phyloP scores from a whole-genome alignment of 2,329 filamentous ascomycete species.

The Epichloe aotearoae region DNA sequence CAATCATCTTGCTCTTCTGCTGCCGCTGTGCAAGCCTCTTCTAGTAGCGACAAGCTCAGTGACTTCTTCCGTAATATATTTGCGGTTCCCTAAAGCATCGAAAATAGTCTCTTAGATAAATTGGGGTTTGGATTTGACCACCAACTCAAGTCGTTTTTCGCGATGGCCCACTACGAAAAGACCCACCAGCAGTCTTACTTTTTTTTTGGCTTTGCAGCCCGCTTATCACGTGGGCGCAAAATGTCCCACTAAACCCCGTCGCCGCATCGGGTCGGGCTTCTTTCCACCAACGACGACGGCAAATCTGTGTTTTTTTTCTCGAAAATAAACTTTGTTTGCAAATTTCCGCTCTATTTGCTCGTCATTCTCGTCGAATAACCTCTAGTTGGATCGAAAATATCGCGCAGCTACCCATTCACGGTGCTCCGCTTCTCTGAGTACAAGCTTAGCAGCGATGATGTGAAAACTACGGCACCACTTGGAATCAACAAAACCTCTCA shows the following conservation, averaged over 20 bases:
- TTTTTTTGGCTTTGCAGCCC: conserved; percentile 4
- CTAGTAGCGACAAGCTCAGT: neutral
- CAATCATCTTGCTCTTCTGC: conserved; percentile 5
- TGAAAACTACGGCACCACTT: conserved; percentile 20
- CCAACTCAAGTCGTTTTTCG: neutral
- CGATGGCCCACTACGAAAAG: neutral
- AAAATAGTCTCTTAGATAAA: neutral
- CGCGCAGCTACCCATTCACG: neutral
- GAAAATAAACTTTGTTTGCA: conserved; percentile 3
- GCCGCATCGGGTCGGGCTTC: conserved; percentile 11
- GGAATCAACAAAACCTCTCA: conserved; percentile 17
- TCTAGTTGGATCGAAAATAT: neutral
- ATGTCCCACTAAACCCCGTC: conserved; percentile 25
- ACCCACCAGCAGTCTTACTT: neutral
- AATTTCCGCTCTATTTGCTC: neutral
- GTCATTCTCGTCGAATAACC: neutral
- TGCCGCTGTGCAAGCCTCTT: neutral
- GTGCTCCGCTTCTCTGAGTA: conserved; percentile 7
- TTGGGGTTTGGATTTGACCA: neutral
- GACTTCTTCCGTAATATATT: neutral
- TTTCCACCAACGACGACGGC: conserved; percentile 5
- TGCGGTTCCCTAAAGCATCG: neutral
- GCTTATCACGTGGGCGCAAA: conserved; percentile 29
- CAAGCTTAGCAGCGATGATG: conserved; percentile 24
- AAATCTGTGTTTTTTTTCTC: conserved; percentile 2